Conservation (phyloP, 331 rosid species). For the Malus hybrid region DNA sequence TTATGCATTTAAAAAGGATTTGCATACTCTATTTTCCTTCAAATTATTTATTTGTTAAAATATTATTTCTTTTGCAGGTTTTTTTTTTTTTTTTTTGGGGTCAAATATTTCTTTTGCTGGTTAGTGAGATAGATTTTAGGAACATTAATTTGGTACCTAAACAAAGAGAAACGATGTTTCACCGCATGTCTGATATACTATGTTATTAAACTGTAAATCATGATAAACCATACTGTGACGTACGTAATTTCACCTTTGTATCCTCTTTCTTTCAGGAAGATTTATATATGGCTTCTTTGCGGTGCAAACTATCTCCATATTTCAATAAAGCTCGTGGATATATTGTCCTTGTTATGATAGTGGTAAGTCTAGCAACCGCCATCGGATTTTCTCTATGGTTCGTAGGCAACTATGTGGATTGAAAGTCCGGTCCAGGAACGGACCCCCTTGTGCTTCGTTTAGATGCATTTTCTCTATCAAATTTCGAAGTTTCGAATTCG, state of each 20-base stretch:
- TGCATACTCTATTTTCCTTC: neutral
- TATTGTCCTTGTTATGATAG: constrained; percentile 7
- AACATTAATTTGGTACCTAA: neutral
- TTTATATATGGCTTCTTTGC: constrained; percentile 5
- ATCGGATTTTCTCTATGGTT: constrained; percentile 8
- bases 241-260: too few species aligned
- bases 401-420: constrained; percentile 24
- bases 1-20: neutral
- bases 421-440: constrained; percentile 23
- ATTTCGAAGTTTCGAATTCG: constrained; percentile 7
- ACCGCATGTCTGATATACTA: too few species aligned
- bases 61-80: too few species aligned
- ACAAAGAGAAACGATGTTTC: neutral
- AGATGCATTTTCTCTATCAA: constrained; percentile 14
- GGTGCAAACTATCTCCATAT: constrained; percentile 10
- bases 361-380: constrained; percentile 9
- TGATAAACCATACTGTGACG: too few species aligned
- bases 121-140: neutral
- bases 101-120: neutral
- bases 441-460: constrained; percentile 22
- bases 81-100: too few species aligned
- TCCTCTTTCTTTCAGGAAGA: neutral
- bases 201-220: neutral
- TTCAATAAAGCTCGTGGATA: constrained; percentile 8
- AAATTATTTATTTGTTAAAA: too few species aligned